Percentiles rank a stretch among this genome's conserved stretches.
These are phyloP conservation scores for Crassisporium funariophilum DNA, from an alignment of 768 basidiomycete genomes.

Conservation along the genomic window DNA sequence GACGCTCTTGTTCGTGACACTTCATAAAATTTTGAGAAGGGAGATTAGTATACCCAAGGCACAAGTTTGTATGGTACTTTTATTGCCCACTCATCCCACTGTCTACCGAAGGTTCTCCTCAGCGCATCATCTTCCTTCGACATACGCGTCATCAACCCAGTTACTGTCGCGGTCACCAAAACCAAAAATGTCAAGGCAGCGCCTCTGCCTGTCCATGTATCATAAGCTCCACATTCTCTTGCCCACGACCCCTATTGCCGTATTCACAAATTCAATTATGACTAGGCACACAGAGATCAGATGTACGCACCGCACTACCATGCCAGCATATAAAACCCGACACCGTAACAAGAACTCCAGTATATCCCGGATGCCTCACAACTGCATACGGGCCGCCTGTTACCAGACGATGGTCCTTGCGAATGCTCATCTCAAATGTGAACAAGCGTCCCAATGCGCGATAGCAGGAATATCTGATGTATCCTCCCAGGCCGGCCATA, in stretches of 20 bases:
- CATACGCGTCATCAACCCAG: slow-evolving; percentile 42
- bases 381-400: slow-evolving; percentile 49
- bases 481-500: slow-evolving; percentile 42
- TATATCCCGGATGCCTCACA: slow-evolving; percentile 56
- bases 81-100: slow-evolving; percentile 46
- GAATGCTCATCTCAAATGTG: slow-evolving; percentile 55
- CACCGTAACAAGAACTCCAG: slow-evolving; percentile 39
- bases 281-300: background rate
- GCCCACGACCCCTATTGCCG: slow-evolving; percentile 48
- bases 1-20: too few species aligned
- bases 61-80: slow-evolving; percentile 50
- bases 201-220: slow-evolving; percentile 32
- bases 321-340: slow-evolving; percentile 38
- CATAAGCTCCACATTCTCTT: slow-evolving; percentile 41
- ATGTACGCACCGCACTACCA: slow-evolving; percentile 32
- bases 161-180: slow-evolving; percentile 32
- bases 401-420: slow-evolving; percentile 46
- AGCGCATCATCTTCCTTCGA: slow-evolving; percentile 48
- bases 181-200: slow-evolving; percentile 26
- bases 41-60: slow-evolving; percentile 46
- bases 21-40: background rate
- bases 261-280: background rate
- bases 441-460: slow-evolving; percentile 48
- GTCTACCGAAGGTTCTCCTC: slow-evolving; percentile 38
- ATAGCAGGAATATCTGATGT: slow-evolving; percentile 45